phyloP scores from a whole-genome alignment of 805 yeast species.

The Wickerhamomyces sydowiorum region DNA sequence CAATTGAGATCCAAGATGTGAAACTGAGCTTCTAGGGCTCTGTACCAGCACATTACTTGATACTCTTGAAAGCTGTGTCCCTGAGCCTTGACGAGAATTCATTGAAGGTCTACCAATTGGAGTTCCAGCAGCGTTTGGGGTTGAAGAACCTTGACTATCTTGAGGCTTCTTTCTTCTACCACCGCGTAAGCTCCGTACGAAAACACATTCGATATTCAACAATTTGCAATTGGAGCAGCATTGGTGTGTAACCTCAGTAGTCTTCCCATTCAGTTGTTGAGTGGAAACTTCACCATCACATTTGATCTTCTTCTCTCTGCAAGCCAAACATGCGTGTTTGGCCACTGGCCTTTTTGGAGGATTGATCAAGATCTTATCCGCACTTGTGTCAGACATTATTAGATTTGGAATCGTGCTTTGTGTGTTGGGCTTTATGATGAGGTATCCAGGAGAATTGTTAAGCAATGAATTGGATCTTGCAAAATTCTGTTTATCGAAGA shows the following conservation, averaged over 20 bases:
- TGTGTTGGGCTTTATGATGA: no score
- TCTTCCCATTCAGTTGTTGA: conserved; percentile 18
- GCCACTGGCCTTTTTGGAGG: conserved; percentile 42
- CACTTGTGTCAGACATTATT: background rate
- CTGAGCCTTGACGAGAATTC: conserved; percentile 5
- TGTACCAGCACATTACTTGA: background rate
- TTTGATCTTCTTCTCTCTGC: conserved; percentile 60
- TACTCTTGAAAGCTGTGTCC: background rate
- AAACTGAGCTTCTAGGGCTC: background rate
- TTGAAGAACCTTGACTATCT: conserved; percentile 1
- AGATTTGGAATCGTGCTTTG: background rate
- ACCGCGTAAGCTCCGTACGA: conserved; percentile 52
- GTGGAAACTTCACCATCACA: conserved; percentile 53
- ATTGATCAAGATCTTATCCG: background rate
- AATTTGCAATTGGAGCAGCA: conserved; percentile 46
- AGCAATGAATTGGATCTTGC: no score
- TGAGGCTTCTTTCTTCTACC: conserved; percentile 37
- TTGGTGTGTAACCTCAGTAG: conserved; percentile 19
- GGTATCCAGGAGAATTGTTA: no score
- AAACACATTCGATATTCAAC: conserved; percentile 44
- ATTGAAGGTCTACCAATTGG: conserved; percentile 3
- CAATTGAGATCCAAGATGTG: background rate
- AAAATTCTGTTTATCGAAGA: no score
- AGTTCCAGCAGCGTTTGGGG: background rate
- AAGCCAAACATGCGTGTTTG: conserved; percentile 54